These are phyloP conservation scores for Crithidia acanthocephali DNA, from an alignment of 208 protist species.

Conservation along the genomic window DNA sequence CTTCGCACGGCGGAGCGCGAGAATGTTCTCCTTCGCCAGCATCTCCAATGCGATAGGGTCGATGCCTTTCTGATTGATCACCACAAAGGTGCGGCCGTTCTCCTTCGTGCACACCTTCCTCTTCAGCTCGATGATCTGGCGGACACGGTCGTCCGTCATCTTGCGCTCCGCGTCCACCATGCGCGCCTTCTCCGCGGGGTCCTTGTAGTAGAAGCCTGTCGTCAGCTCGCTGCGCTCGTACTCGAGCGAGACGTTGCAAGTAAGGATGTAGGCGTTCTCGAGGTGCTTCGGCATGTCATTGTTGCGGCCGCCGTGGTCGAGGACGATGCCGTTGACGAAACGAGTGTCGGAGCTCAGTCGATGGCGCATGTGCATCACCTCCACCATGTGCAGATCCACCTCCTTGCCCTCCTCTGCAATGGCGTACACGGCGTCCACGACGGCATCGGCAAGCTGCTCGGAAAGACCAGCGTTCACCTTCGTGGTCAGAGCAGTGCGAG, in stretches of 20 bases:
- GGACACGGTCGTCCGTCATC: constrained; percentile 97
- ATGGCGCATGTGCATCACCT: constrained; percentile 99
- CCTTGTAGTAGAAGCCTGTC: constrained; percentile 98
- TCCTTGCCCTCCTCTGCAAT: constrained; percentile 80
- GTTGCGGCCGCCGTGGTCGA: constrained; percentile 99
- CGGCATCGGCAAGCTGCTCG: constrained; percentile 90
- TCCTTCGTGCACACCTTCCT: constrained; percentile 94
- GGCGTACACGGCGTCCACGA: constrained; percentile 97
- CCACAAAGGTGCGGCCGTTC: constrained; percentile 96
- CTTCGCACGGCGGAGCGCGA: constrained; percentile 99
- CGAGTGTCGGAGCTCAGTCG: constrained; percentile 95
- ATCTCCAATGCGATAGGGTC: constrained; percentile 99
- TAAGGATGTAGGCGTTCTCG: constrained; percentile 99
- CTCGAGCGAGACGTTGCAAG: constrained; percentile 99
- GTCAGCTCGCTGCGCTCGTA: constrained; percentile 99
- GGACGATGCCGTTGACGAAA: constrained; percentile 99
- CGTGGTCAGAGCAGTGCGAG: constrained; percentile 95
- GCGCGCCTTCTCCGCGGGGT: constrained; percentile 96
- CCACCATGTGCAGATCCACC: constrained; percentile 99
- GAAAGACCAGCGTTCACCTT: constrained; percentile 90
- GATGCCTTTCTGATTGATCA: constrained; percentile 99
- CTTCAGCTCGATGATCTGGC: constrained; percentile 99
- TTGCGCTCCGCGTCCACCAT: constrained; percentile 98
- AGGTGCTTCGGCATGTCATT: constrained; percentile 98
- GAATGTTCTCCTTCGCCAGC: constrained; percentile 98